Conservation (phyloP, 169 alveolate genomes). For the Theileria luwenshuni region DNA sequence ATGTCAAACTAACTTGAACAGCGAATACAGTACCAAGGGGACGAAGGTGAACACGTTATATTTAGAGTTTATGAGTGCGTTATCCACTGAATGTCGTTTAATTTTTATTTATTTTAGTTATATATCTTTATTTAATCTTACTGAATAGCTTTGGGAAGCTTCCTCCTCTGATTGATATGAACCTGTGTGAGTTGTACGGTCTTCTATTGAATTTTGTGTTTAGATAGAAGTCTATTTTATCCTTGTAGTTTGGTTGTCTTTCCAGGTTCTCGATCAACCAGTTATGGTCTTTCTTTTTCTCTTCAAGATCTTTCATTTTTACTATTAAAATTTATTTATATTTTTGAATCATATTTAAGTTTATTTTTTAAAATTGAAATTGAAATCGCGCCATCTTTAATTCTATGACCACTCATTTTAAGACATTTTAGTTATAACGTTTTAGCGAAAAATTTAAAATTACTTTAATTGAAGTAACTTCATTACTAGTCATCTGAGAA, state of each 20-base stretch:
- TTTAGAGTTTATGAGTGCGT: conserved; percentile 87
- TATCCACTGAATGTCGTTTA: conserved; percentile 59
- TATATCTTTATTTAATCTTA: neutral
- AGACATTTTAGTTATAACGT: too few relatives aligned
- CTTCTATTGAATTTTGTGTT: conserved; percentile 66
- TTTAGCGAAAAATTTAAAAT: too few relatives aligned
- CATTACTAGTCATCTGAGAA: too few relatives aligned
- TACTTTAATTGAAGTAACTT: too few relatives aligned
- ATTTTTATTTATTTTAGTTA: neutral
- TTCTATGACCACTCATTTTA: too few relatives aligned
- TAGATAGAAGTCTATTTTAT: conserved; percentile 42
- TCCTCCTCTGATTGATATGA: conserved; percentile 74
- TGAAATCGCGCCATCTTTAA: too few relatives aligned
- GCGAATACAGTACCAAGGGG: conserved; percentile 90
- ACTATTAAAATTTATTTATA: neutral
- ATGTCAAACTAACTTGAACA: conserved; percentile 75
- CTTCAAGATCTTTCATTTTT: conserved; percentile 28
- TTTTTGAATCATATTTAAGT: neutral
- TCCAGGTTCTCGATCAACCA: conserved; percentile 36
- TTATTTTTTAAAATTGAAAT: too few relatives aligned
- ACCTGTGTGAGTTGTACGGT: conserved; percentile 68
- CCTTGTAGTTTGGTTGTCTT: conserved; percentile 48
- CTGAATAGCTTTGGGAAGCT: conserved; percentile 75
- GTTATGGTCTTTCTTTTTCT: conserved; percentile 25
- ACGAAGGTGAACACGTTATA: conserved; percentile 87